Evolutionary conservation across 208 protist species (phyloP).

Genomic region (Wallacemonas sp.): DNA sequence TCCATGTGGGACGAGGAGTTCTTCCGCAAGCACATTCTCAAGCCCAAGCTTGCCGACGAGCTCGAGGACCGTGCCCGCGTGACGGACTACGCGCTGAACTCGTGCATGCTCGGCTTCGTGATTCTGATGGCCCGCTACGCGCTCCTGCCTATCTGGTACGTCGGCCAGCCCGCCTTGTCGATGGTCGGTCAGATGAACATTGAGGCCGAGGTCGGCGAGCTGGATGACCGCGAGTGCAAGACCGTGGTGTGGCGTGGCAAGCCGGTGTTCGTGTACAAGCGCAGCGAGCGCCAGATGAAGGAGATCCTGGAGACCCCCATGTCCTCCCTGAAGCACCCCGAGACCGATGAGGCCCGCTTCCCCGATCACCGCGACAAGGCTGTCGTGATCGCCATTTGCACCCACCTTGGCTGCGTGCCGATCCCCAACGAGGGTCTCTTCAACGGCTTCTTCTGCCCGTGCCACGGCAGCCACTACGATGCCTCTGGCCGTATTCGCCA

Average conservation of each 20-base stretch:
- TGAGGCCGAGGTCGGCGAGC: constrained; percentile 95
- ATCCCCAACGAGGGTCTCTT: constrained; percentile 96
- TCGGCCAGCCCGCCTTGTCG: constrained; percentile 85
- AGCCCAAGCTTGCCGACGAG: constrained; percentile 83
- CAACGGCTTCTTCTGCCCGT: constrained; percentile 98
- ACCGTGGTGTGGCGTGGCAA: constrained; percentile 98
- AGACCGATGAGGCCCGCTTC: constrained; percentile 94
- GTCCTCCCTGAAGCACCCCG: constrained; percentile 93
- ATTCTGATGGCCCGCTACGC: constrained; percentile 86
- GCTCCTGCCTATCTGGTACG: constrained; percentile 84
- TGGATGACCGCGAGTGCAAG: constrained; percentile 92
- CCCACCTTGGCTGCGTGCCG: constrained; percentile 98
- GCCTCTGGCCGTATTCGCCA: constrained; percentile 97
- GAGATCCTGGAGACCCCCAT: constrained; percentile 77
- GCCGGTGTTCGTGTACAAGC: constrained; percentile 98
- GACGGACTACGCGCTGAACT: constrained; percentile 88
- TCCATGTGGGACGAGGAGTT: constrained; percentile 92
- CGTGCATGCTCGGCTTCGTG: constrained; percentile 78
- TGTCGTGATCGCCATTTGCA: constrained; percentile 98
- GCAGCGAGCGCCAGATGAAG: constrained; percentile 95
- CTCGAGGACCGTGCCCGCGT: constrained; percentile 84
- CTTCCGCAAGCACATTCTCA: constrained; percentile 92
- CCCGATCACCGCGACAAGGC: constrained; percentile 90
- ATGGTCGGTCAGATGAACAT: constrained; percentile 97
- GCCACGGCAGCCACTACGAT: constrained; percentile 99